These are phyloP conservation scores for Cynara cardunculus DNA, from an alignment of 129 eudicot species.

Conservation along the genomic window DNA sequence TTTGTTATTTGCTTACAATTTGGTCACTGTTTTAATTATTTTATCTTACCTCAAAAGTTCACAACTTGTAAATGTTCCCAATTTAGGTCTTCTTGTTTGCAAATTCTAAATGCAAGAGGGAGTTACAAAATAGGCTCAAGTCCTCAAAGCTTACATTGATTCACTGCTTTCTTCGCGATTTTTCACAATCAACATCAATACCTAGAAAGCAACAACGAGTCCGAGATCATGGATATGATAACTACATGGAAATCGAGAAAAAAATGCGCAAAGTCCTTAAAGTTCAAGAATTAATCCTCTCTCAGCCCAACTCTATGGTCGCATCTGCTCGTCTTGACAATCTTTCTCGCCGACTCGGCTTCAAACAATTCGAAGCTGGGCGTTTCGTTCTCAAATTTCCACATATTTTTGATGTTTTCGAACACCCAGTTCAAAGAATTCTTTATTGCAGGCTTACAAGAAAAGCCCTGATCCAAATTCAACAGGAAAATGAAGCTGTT, in stretches of 20 bases:
- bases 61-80: not conserved
- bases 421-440: slow-evolving; percentile 91
- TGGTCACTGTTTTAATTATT: not conserved
- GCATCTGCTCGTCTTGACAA: slow-evolving; percentile 71
- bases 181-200: slow-evolving; percentile 80
- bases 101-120: slow-evolving; percentile 55
- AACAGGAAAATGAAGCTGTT: slow-evolving; percentile 74
- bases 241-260: slow-evolving; percentile 92
- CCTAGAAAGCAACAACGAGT: slow-evolving; percentile 73
- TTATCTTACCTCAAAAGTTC: not conserved
- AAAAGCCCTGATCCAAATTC: slow-evolving; percentile 60
- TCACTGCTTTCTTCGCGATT: slow-evolving; percentile 22
- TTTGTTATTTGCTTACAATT: not conserved
- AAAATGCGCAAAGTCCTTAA: slow-evolving; percentile 76
- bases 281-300: slow-evolving; percentile 69
- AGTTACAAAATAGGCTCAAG: slow-evolving; percentile 56
- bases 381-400: slow-evolving; percentile 80
- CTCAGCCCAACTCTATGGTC: slow-evolving; percentile 62
- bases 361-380: slow-evolving; percentile 71
- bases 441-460: slow-evolving; percentile 74
- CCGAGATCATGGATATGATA: slow-evolving; percentile 78
- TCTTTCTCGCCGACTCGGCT: slow-evolving; percentile 64
- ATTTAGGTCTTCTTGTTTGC: slow-evolving; percentile 50
- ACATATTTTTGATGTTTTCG: slow-evolving; percentile 76
- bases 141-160: slow-evolving; percentile 34